Base-by-base conservation (phyloP, 208 protist genomes). In the Porcisia hertigi region DNA sequence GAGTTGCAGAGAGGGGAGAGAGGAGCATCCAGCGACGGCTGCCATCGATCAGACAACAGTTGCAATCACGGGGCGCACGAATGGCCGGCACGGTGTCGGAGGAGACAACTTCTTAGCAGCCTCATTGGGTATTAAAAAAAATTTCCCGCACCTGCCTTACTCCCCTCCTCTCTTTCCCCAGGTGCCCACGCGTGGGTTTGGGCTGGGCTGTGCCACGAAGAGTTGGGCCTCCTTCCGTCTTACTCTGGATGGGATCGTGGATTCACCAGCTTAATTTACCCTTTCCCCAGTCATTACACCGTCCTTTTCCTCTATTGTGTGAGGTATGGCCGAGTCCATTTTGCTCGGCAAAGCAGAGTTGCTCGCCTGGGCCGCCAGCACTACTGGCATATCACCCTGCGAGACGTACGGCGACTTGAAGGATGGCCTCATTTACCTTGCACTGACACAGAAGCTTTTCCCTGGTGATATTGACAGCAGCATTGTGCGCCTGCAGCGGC, bases 341-440 rank as follows among this genome's bases (percentile, higher is more conserved):
- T 64, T 84, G 20, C 47, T 90, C 7, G 83, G 84, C 11, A 89
- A 88, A 55, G 73, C 67, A 54, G 91, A 92, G 62, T 77, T 94
- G 25, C 77, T 91, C 4, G 71, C 65, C 39, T 92, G 90, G 90
- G 90, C 86, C 4, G 75, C 72, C 1, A 66, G 81, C 12, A 66
- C 76, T 55, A 86, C 76, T 36, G 82, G 77, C 1, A 82, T 88
- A 25, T 62, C 55, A 4, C 84, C 87, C 7, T 95, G 88, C 69
- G 58, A 71, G 1, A 87, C 85, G 78, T 91, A 90, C 76, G 83
- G 79, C 6, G 86, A 93, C 77, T 70, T 95, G 45, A 63, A 82
- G 11, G 91, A 95, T 69, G 91, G 91, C 20, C 77, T 91, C 5
- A 78, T 95, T 7, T 81, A 88, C 34, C 58, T 92, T 20, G 72